A percentile compares a stretch with the other conserved stretches of the same genome.
Evolutionary conservation across 306 rosid genomes (phyloP).

Genomic region (apple (Malus domestica)): ASM211411v1 NC_041795.1:30686001-30686500

Average conservation of each 20-base stretch:
- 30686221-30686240: constrained; percentile 12
- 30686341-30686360: not conserved
- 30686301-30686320: constrained; percentile 69
- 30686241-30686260: constrained; percentile 99
- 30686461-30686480: not conserved
- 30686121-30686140: constrained; percentile 87
- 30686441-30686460: not conserved
- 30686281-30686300: constrained; percentile 85
- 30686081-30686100: constrained; percentile 99
- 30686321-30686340: constrained; percentile 18
- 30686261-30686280: constrained; percentile 99
- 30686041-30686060: not conserved
- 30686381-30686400: not conserved
- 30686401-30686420: not conserved
- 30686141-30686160: constrained; percentile 98
- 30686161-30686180: constrained; percentile 58
- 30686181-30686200: constrained; percentile 11
- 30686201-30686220: constrained; percentile 7
- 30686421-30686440: not conserved
- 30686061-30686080: constrained; percentile 11
- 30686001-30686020: not conserved
- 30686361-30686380: not conserved
- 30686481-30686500: not conserved
- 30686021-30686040: not conserved
- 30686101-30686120: constrained; percentile 95